Evolutionary conservation across 129 eudicot species (phyloP), one percentile per base, ranked within the genome.

Genomic region (Tanacetum coccineum): DNA sequence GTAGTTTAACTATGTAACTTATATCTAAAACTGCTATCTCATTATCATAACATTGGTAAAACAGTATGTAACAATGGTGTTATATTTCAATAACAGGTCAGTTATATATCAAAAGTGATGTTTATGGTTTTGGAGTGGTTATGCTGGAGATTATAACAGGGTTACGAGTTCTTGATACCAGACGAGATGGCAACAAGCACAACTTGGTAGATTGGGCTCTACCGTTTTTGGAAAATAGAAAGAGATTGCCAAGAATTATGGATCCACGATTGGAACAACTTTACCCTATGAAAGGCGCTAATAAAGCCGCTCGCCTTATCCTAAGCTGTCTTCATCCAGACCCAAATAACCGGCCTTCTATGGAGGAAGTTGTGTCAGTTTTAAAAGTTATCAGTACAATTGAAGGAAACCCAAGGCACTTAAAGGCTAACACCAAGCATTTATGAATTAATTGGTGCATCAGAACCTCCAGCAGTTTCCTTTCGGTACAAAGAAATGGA

Each of bases 151-250:
- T n/a, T n/a, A n/a, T n/a, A n/a, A n/a, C n/a, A n/a, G n/a, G n/a
- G n/a, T n/a, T n/a, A n/a, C n/a, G n/a, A n/a, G n/a, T n/a, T n/a
- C n/a, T n/a, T n/a, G n/a, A n/a, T n/a, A n/a, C n/a, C n/a, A n/a
- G n/a, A n/a, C n/a, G n/a, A n/a, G n/a, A n/a, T n/a, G n/a, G n/a
- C n/a, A n/a, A n/a, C n/a, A n/a, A n/a, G n/a, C n/a, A 60, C 0
- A 76, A 77, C 48, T 62, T 87, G 54, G 83, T 87, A 21, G 87
- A 87, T 7, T 81, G 85, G 95, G 82, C 86, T 58, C 66, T 36
- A 67, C 95, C 95, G n/a, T 71, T 46, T 13, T 72, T 87, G 6
- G 70, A 71, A 9, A 72, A 77, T 8, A 76, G 50, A 55, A 76
- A 67, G 52, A 87, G 70, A 58, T 6, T 87, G 19, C 70, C 62